These are phyloP conservation scores for Penicillium sp. DNA, from an alignment of 2,329 filamentous ascomycete species.

Conservation along the genomic window DNA sequence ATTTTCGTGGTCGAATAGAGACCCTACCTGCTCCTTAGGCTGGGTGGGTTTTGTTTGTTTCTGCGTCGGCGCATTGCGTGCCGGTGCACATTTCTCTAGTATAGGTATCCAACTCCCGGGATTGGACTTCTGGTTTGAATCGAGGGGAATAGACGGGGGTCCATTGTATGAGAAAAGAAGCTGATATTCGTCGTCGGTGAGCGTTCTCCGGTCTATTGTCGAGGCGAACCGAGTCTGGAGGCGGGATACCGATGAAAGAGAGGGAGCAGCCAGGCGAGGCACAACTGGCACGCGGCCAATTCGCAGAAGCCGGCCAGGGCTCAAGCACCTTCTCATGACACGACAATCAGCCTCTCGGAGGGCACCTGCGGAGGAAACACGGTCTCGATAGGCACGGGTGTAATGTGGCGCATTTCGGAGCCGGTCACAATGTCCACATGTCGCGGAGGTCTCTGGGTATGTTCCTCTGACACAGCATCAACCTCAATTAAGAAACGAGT, in stretches of 20 bases:
- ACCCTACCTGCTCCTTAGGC: conserved; percentile 7
- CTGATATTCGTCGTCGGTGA: conserved; percentile 28
- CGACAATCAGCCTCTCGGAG: conserved; percentile 36
- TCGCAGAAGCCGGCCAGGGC: conserved; percentile 44
- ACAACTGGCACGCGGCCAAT: conserved; percentile 37
- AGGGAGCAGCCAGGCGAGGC: conserved; percentile 24
- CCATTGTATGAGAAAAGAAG: conserved; percentile 30
- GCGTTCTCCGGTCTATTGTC: conserved; percentile 16
- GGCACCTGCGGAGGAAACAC: conserved; percentile 38
- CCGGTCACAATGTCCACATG: conserved; percentile 27
- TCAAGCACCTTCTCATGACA: conserved; percentile 53
- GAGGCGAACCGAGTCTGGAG: conserved; percentile 18
- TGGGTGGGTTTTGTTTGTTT: conserved; percentile 6
- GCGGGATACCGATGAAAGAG: conserved; percentile 17
- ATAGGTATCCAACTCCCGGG: conserved; percentile 43
- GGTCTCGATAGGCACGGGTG: conserved; percentile 35
- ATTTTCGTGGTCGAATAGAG: conserved; percentile 26
- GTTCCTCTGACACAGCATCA: neutral
- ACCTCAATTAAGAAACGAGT: neutral
- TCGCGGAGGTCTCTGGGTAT: conserved; percentile 1
- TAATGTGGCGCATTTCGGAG: conserved; percentile 37
- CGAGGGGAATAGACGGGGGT: conserved; percentile 22
- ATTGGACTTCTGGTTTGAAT: conserved; percentile 29
- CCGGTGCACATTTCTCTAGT: conserved; percentile 43
- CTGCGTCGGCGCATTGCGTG: neutral